Evolutionary conservation across 2,329 filamentous ascomycete species (phyloP), one percentile per base, ranked within the genome.

Genomic region (Exophiala mesophila): DNA sequence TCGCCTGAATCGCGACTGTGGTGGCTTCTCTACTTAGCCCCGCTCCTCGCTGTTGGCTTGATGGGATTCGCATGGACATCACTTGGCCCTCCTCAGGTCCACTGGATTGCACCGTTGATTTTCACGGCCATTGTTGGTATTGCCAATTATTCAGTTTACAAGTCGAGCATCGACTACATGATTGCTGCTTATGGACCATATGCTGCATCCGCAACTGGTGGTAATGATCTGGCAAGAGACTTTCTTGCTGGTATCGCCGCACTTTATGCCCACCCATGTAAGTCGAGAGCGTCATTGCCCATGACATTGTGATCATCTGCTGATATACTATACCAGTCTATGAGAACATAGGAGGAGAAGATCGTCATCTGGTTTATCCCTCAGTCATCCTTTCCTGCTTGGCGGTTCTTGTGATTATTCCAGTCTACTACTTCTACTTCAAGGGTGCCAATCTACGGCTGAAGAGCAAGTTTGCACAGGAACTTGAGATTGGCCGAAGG

Each of bases 371-470:
- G 17, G 45, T 53, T 19, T 72, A 76, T 30, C 62, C 60, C 8
- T 75, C 71, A 1, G 80, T 77, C 0, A 77, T 84, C 23, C 70
- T 84, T 0, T 77, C 73, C 41, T 71, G 66, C 49, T 73, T 85
- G 41, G 73, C 80, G 0, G 69, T 79, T 37, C 49, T 82, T 1
- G 71, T 85, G 4, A 79, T 80, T 15, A 58, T 72, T 8, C 77
- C 78, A 0, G 78, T 85, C 7, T 83, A 83, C 47, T 61, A 78
- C 18, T 80, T 84, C 50, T 84, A 84, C 63, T 79, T 70, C 67
- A 75, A 75, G 41, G 81, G 81, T 0, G 76, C 77, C 0, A 45
- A 51, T 0, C 72, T 85, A 20, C 73, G 81, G 4, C 67, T 72
- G 23, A 64, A 68, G 8, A 83, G 80, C 2, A 73, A 74, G 0